phyloP scores from a whole-genome alignment of 345 rosid species.

The Carallia brachiata region DNA sequence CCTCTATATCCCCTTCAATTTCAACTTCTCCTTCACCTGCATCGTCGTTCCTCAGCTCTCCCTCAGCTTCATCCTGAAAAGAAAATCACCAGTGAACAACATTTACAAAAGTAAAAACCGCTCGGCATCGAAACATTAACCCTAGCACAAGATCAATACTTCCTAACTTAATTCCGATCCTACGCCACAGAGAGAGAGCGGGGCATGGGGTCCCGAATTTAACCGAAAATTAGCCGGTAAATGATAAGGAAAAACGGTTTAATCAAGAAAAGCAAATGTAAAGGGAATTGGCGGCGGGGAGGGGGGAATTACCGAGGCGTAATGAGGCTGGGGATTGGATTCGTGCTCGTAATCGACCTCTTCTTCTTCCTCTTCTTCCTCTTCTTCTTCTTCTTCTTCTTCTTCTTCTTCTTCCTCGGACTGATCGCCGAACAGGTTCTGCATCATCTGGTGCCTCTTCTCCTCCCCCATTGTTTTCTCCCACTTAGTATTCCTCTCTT shows the following conservation, averaged over 20 bases:
- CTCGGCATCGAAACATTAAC: background rate
- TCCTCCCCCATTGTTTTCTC: constrained; percentile 53
- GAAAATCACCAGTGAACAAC: background rate
- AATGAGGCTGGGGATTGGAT: constrained; percentile 84
- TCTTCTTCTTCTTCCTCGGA: constrained; percentile 89
- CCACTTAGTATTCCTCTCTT: too few relatives aligned
- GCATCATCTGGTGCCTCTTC: constrained; percentile 96
- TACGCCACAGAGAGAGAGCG: too few relatives aligned
- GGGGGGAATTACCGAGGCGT: constrained; percentile 55
- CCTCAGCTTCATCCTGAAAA: constrained; percentile 67
- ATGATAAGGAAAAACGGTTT: too few relatives aligned
- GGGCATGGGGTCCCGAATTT: too few relatives aligned
- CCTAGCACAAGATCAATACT: too few relatives aligned
- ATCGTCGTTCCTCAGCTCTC: constrained; percentile 47
- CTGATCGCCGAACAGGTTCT: constrained; percentile 90
- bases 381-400: constrained; percentile 49
- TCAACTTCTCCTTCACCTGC: constrained; percentile 41
- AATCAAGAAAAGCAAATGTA: background rate
- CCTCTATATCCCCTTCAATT: constrained; percentile 56
- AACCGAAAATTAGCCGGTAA: too few relatives aligned
- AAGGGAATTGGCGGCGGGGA: background rate
- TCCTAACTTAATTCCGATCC: too few relatives aligned
- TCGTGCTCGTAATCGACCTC: constrained; percentile 97
- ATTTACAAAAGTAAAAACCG: background rate
- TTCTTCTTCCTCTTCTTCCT: constrained; percentile 80